Conservation (phyloP, 306 rosid species). For the Casuarina equisetifolia region DNA sequence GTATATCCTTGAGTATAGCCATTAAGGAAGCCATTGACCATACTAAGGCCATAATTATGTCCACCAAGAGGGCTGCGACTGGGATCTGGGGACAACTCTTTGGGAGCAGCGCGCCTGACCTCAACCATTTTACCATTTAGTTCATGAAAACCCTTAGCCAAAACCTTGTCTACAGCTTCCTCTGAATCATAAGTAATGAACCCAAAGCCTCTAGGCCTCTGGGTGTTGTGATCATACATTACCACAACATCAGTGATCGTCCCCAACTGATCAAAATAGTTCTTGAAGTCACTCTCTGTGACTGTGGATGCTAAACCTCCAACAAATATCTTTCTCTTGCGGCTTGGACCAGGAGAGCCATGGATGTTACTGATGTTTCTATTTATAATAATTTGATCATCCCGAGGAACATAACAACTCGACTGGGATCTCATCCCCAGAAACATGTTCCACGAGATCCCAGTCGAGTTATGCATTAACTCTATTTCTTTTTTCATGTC, state of each 20-base stretch:
- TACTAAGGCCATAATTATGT: too few relatives aligned
- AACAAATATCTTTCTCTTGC: conserved; percentile 94
- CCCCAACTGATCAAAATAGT: conserved; percentile 93
- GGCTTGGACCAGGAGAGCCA: conserved; percentile 87
- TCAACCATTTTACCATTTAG: conserved; percentile 23
- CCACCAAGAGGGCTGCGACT: too few relatives aligned
- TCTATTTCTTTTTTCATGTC: too few relatives aligned
- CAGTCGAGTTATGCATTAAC: too few relatives aligned
- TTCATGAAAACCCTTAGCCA: conserved; percentile 85
- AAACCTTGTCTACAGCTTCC: conserved; percentile 26
- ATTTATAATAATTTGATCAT: conserved; percentile 77
- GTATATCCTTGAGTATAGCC: conserved; percentile 43
- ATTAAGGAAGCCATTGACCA: too few relatives aligned
- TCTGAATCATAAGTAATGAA: too few relatives aligned
- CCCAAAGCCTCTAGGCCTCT: conserved; percentile 49
- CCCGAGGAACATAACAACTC: conserved; percentile 65
- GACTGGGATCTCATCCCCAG: too few relatives aligned
- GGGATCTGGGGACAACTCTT: too few relatives aligned
- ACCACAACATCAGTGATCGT: conserved; percentile 98
- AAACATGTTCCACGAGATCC: too few relatives aligned
- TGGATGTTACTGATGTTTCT: conserved; percentile 80
- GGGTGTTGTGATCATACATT: conserved; percentile 98
- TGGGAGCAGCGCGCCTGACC: too few relatives aligned
- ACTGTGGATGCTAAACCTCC: conserved; percentile 98
- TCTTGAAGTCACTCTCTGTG: conserved; percentile 93